These are phyloP conservation scores for Danielozyma ontarioensis DNA, from an alignment of 805 yeast species.

Conservation along the genomic window DNA sequence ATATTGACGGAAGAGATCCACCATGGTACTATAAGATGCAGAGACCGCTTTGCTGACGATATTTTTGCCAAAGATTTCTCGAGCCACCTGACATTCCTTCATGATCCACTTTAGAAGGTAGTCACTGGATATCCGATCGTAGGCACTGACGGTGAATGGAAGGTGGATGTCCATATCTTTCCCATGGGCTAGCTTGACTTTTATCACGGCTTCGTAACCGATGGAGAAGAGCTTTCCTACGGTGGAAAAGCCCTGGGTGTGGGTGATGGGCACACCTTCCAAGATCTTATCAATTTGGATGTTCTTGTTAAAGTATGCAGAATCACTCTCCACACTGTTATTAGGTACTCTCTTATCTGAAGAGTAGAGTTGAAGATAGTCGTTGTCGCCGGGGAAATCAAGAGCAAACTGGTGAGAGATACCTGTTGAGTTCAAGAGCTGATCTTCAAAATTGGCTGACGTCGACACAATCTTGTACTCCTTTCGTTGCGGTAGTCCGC, in stretches of 20 bases:
- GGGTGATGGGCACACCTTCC: conserved; percentile 40
- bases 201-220: conserved; percentile 46
- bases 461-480: conserved; percentile 37
- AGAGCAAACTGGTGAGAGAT: conserved; percentile 17
- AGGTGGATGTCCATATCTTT: conserved; percentile 46
- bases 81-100: conserved; percentile 47
- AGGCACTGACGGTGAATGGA: conserved; percentile 53
- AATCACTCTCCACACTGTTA: neutral
- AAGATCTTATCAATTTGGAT: conserved; percentile 21
- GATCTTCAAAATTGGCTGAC: conserved; percentile 19
- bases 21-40: conserved; percentile 15
- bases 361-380: conserved; percentile 23
- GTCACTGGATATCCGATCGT: conserved; percentile 42
- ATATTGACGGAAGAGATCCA: conserved; percentile 15
- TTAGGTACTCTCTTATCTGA: neutral
- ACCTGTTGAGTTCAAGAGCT: conserved; percentile 22
- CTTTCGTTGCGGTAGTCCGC: conserved; percentile 44
- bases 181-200: conserved; percentile 43
- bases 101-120: conserved; percentile 49
- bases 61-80: conserved; percentile 27
- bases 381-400: conserved; percentile 31
- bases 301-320: conserved; percentile 16
- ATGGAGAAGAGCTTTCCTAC: conserved; percentile 47
- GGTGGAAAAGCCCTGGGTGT: conserved; percentile 46
- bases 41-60: conserved; percentile 16